Conservation (phyloP, 345 rosid genomes). For the Populus simonii region DNA sequence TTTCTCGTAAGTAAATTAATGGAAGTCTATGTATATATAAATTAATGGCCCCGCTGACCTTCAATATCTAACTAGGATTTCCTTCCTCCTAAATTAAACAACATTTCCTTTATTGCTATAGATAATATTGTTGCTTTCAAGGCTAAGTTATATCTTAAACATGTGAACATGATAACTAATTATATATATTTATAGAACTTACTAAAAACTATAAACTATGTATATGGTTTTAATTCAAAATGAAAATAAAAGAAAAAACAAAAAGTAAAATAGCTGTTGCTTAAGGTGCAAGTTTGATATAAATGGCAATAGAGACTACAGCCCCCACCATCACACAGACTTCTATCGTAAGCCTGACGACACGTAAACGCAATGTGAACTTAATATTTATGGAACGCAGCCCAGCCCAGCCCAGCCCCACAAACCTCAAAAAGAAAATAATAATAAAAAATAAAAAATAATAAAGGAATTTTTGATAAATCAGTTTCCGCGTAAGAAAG, state of each 20-base stretch:
- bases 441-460: slow-evolving; percentile 5
- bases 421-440: background rate
- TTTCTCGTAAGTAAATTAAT: too few relatives aligned
- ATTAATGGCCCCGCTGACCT: too few relatives aligned
- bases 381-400: slow-evolving; percentile 10
- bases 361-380: slow-evolving; percentile 50
- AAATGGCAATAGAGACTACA: slow-evolving; percentile 34
- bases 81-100: too few relatives aligned
- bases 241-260: background rate
- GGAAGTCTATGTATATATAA: too few relatives aligned
- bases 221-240: background rate
- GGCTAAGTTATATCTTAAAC: too few relatives aligned
- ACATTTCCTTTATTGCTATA: too few relatives aligned
- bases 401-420: background rate
- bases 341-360: slow-evolving; percentile 58
- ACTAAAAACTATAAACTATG: background rate
- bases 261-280: background rate
- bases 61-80: too few relatives aligned
- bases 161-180: too few relatives aligned
- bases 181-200: too few relatives aligned
- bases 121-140: too few relatives aligned
- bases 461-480: slow-evolving; percentile 12
- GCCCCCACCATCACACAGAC: slow-evolving; percentile 24
- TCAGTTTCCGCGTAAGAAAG: slow-evolving; percentile 74
- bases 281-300: slow-evolving; percentile 31